Conservation (phyloP, 257 asterid species). For the Ilex asprella region DNA sequence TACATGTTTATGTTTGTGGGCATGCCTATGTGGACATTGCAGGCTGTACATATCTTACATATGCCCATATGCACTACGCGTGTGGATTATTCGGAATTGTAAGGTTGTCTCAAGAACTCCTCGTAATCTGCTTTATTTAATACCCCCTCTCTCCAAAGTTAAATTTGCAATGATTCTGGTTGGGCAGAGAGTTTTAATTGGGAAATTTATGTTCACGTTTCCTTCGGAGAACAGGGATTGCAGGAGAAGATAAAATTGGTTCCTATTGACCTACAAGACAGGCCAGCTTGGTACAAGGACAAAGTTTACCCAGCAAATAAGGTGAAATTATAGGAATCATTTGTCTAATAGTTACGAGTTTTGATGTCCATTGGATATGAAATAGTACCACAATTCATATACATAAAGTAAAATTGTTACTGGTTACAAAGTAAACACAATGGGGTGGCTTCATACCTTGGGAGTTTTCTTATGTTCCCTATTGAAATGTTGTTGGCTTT, state of each 20-base stretch:
- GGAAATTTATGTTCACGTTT: conserved; percentile 7
- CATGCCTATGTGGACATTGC: conserved; percentile 6
- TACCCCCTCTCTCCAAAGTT: too few species aligned
- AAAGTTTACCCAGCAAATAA: conserved; percentile 78
- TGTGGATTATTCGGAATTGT: conserved; percentile 69
- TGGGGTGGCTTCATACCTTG: too few species aligned
- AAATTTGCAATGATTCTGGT: too few species aligned
- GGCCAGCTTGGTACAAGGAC: conserved; percentile 91
- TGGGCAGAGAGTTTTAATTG: not conserved
- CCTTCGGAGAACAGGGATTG: conserved; percentile 49
- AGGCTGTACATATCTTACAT: conserved; percentile 79
- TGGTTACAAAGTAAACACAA: too few species aligned
- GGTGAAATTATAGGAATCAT: conserved; percentile 25
- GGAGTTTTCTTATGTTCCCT: too few species aligned
- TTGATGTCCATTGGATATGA: too few species aligned
- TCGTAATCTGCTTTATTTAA: not conserved
- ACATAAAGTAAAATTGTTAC: too few species aligned
- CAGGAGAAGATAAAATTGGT: conserved; percentile 66
- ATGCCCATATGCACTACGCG: conserved; percentile 88
- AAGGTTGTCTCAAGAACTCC: conserved; percentile 41
- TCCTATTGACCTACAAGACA: conserved; percentile 66
- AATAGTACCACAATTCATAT: too few species aligned
- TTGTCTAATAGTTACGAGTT: too few species aligned
- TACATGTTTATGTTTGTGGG: conserved; percentile 11
- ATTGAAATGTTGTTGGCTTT: too few species aligned